Base-by-base conservation (phyloP, 1,284 basidiomycete species). In the Rhodotorula mucilaginosa region DNA sequence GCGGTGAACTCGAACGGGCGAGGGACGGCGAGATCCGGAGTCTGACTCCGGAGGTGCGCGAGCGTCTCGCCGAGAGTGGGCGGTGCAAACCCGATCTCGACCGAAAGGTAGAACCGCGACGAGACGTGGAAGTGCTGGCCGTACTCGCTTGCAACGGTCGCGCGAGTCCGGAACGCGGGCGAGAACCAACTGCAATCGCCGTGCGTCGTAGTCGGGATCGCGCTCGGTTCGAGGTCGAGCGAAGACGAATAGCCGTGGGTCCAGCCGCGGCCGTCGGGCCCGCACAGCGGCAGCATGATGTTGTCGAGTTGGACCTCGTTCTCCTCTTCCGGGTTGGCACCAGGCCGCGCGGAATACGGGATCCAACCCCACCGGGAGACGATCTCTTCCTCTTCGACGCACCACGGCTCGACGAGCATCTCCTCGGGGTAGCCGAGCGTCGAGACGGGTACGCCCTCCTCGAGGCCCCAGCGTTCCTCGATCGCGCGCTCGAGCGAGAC, bases 311-410 rank as follows among this genome's bases (percentile, higher is more conserved):
- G 69, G 56, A 80, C 73, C 58, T 77, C 72, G 21, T 77, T 76
- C 58, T 78, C 76, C 60, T 74, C 73, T 21, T 61, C 71, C 23
- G 79, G 78, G 59, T 79, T 74, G 51, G 78, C 77, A 23, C 79
- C 76, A 2, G 79, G 75, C 47, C 78, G 75, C 57, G 70, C 69
- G 15, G 79, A 76, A 64, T 79, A 76, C 47, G 81, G 79, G 58
- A 81, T 75, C 74, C 80, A 81, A 12, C 81, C 82, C 77, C 78
- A 81, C n/a, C 81, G 74, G 18, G 79, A 78, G 52, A 79, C 70
- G 54, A 83, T 77, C 73, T 83, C 82, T 65, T 81, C 79, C 72
- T 83, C 82, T 61, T 79, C 79, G 52, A 71, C 74, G 72, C 76
- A 76, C 73, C 76, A 78, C 5, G 75, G 76, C 56, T 79, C 79